Evolutionary conservation across 108 stramenopile genomes (phyloP).

Genomic region (Mayamaea pseudoterrestris): DNA sequence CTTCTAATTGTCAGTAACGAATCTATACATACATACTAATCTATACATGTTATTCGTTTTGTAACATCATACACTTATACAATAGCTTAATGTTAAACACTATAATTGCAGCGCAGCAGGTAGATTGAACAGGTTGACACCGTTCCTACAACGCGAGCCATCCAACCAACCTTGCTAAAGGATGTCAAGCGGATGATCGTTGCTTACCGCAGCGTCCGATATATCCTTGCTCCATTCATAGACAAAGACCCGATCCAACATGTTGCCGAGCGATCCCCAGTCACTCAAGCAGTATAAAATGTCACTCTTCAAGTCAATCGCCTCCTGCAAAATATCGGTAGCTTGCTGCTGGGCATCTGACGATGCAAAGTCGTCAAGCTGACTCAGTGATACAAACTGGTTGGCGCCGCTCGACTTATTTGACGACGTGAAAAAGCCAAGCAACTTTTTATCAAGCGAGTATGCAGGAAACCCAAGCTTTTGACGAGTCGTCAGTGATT

Average conservation of each 20-base stretch:
- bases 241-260: constrained; percentile 32
- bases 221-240: constrained; percentile 41
- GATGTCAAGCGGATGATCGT: too few relatives aligned
- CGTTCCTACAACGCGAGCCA: too few relatives aligned
- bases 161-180: too few relatives aligned
- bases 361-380: constrained; percentile 35
- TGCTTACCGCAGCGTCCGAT: too few relatives aligned
- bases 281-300: constrained; percentile 36
- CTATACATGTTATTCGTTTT: too few relatives aligned
- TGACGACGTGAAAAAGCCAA: constrained; percentile 46
- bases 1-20: too few relatives aligned
- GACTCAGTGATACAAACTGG: constrained; percentile 29
- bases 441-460: constrained; percentile 29
- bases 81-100: too few relatives aligned
- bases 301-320: constrained; percentile 27
- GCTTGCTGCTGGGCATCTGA: constrained; percentile 37
- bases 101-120: too few relatives aligned
- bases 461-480: constrained; percentile 48
- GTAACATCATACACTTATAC: too few relatives aligned
- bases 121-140: too few relatives aligned
- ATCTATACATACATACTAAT: too few relatives aligned
- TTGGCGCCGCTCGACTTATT: background rate
- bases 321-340: constrained; percentile 28
- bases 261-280: constrained; percentile 26
- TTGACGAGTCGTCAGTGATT: constrained; percentile 31